phyloP scores from a whole-genome alignment of 371 early-diverging fungal species.

The Saksenaea vasiformis region DNA sequence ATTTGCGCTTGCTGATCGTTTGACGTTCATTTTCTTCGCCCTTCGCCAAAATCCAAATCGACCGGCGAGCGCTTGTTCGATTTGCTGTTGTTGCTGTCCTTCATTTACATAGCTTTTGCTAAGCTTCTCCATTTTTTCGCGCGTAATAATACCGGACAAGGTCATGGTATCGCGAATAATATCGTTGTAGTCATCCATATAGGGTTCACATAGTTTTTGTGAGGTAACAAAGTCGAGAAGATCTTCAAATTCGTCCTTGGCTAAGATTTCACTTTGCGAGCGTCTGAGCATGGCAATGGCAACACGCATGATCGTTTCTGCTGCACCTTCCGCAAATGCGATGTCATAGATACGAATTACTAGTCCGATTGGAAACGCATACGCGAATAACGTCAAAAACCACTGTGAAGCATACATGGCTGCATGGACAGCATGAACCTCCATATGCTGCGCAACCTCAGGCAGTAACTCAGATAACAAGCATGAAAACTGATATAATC shows the following conservation, averaged over 20 bases:
- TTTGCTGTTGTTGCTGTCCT: slow-evolving; percentile 41
- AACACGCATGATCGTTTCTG: slow-evolving; percentile 86
- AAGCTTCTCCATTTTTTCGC: slow-evolving; percentile 68
- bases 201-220: slow-evolving; percentile 74
- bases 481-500: slow-evolving; percentile 82
- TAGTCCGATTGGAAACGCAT: slow-evolving; percentile 76
- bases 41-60: slow-evolving; percentile 22
- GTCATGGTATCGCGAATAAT: slow-evolving; percentile 81
- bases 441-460: slow-evolving; percentile 70
- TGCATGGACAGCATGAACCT: slow-evolving; percentile 70
- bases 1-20: slow-evolving; percentile 14
- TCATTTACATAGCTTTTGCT: slow-evolving; percentile 58
- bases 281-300: slow-evolving; percentile 85
- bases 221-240: slow-evolving; percentile 79
- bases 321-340: slow-evolving; percentile 82
- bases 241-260: slow-evolving; percentile 82
- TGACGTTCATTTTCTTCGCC: slow-evolving; percentile 3
- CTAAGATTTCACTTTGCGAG: slow-evolving; percentile 67
- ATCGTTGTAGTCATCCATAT: slow-evolving; percentile 61
- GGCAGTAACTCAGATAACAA: slow-evolving; percentile 82
- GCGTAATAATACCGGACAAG: slow-evolving; percentile 67
- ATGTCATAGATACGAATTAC: slow-evolving; percentile 85
- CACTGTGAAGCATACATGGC: slow-evolving; percentile 94
- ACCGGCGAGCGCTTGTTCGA: slow-evolving; percentile 9
- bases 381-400: slow-evolving; percentile 91